Evolutionary conservation across 139 green algal species (phyloP), one percentile per base, ranked within the genome.

Genomic region (Bryopsis sp.): DNA sequence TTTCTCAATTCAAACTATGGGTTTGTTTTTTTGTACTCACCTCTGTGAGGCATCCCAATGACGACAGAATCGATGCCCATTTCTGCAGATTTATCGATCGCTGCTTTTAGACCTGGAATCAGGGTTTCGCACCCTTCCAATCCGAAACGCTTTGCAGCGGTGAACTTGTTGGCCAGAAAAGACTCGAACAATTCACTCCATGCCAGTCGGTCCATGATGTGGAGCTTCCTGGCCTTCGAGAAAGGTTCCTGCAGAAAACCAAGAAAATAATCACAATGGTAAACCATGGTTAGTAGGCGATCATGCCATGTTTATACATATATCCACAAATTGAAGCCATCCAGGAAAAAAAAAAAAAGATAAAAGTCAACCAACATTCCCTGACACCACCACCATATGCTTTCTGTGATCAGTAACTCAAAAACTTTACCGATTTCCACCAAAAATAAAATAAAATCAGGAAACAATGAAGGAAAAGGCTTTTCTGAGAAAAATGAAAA

Each of bases 101-200:
- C 63, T 4, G 85, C 81, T 80, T 99, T 97, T 88, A 97, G 95
- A 39, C 92, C 94, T 0, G 94, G 93, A 48, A 98, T 92, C 8
- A 97, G 81, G 8, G 88, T 89, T 80, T 98, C 93, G 39, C 85
- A 91, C 37, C 93, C 93, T 81, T 96, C 89, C 65, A 96, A 77
- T 0, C 89, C 89, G 76, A 95, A 95, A 19, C 87, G 76, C 84
- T 96, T 96, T 48, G 87, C 87, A 0, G 89, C 87, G n/a, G 84
- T 79, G 69, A 37, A 90, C 85, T 99, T 99, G 75, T 94, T 95
- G 35, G 89, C 87, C 60, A 97, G 77, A 80, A 97, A 98, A 29
- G 77, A 92, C 85, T 99, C 94, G 68, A 99, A 98, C 76, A 92
- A 87, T 58, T 95, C 88, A 48, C 75, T 86, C 93, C 94, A 98